A percentile compares a stretch with the other conserved stretches of the same genome.
phyloP scores from a whole-genome alignment of 495 filamentous ascomycete genomes.

The Aspergillus indologenus region DNA sequence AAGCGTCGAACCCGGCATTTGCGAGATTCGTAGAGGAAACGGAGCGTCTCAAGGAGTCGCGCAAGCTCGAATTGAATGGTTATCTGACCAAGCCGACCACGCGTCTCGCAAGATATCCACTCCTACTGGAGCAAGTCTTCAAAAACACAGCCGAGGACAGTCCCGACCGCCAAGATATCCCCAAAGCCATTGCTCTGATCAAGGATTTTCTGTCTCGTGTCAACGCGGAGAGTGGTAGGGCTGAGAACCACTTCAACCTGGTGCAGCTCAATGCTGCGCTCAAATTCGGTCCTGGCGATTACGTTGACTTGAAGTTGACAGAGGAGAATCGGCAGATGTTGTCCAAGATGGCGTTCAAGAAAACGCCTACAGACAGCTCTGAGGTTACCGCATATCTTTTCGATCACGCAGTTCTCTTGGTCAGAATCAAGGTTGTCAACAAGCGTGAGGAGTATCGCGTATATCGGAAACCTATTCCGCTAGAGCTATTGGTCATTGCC shows the following conservation, averaged over 20 bases:
- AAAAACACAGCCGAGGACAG: slow-evolving; percentile 86
- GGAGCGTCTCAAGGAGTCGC: slow-evolving; percentile 90
- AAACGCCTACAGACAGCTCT: slow-evolving; percentile 77
- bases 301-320: slow-evolving; percentile 90
- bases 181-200: slow-evolving; percentile 79
- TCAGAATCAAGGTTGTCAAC: slow-evolving; percentile 83
- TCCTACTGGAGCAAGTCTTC: slow-evolving; percentile 85
- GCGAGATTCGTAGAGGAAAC: slow-evolving; percentile 94
- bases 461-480: slow-evolving; percentile 90
- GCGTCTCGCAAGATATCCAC: slow-evolving; percentile 88
- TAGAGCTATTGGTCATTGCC: slow-evolving; percentile 88
- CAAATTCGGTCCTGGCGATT: slow-evolving; percentile 80
- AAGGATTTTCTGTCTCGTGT: slow-evolving; percentile 83
- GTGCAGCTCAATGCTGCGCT: slow-evolving; percentile 86
- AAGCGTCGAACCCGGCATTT: slow-evolving; percentile 79
- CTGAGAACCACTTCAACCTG: slow-evolving; percentile 96
- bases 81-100: slow-evolving; percentile 99
- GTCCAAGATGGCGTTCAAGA: slow-evolving; percentile 90
- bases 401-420: slow-evolving; percentile 89
- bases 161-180: slow-evolving; percentile 87
- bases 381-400: slow-evolving; percentile 95
- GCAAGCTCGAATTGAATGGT: slow-evolving; percentile 96
- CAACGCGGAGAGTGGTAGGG: slow-evolving; percentile 92
- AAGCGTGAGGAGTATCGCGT: slow-evolving; percentile 93
- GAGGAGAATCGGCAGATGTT: slow-evolving; percentile 91